Evolutionary conservation across 768 basidiomycete species (phyloP), one percentile per base, ranked within the genome.

Genomic region (Lyophyllum semitale): DNA sequence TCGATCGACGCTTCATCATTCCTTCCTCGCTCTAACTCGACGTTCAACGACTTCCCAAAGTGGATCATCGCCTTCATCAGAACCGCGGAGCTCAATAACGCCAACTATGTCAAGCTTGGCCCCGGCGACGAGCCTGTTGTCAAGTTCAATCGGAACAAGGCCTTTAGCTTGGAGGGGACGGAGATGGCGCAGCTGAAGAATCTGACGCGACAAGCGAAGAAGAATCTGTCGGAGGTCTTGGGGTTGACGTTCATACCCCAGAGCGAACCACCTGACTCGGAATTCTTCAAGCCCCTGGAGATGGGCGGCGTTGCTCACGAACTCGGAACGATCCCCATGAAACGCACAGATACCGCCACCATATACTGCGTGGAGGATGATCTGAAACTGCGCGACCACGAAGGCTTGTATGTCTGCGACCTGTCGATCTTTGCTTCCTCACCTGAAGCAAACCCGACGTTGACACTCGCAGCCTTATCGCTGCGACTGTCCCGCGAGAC

Each of bases 271-370:
- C n/a, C n/a, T n/a, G n/a, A n/a, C n/a, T n/a, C n/a, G n/a, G n/a
- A 20, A 50, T 47, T 52, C 43, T 59, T 62, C 55, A 23, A 50
- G 32, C 27, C 53, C 20, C 60, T 66, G 15, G 58, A 62, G 41
- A 51, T 63, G 5, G 66, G 66, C n/a, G 66, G 61, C 12, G 65
- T 66, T 22, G 66, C 66, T 22, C 66, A 68, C 53, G 66, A 68
- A 57, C 55, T 68, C 8, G 66, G 66, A 20, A 58, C 63, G 4
- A 51, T 67, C 15, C 66, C 66, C 8, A 57, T 67, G 53, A 13
- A 48, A 25, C 44, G 29, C 15, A 42, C 44, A n/a, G 17, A 20
- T 11, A 8, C 20, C 25, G 26, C 22, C 8, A 23, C 15, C 26
- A 49, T 18, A 11, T 42, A 59, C 33, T 60, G 62, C 56, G 25